phyloP scores from a whole-genome alignment of 2,329 filamentous ascomycete genomes.

The Beauveria brongniartii region DNA sequence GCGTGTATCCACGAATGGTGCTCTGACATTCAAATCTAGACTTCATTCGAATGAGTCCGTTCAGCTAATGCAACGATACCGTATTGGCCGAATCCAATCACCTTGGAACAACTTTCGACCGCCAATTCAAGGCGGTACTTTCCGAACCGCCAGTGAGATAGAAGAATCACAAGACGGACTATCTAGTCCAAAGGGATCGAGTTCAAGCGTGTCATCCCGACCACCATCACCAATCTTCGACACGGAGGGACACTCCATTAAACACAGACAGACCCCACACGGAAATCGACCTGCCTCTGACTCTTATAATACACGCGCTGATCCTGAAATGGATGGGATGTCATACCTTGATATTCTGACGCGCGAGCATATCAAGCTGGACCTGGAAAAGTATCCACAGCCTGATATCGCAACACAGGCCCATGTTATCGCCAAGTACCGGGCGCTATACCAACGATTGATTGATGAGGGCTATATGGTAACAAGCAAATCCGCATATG shows the following conservation, averaged over 20 bases:
- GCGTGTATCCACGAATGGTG: not conserved
- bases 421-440: conserved; percentile 71
- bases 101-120: conserved; percentile 82
- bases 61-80: conserved; percentile 69
- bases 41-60: conserved; percentile 75
- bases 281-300: conserved; percentile 38
- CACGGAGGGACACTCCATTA: conserved; percentile 19
- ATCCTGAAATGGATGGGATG: conserved; percentile 43
- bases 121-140: conserved; percentile 83
- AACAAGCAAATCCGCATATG: conserved; percentile 77
- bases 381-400: conserved; percentile 69
- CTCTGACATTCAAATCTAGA: conserved; percentile 36
- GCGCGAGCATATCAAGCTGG: conserved; percentile 63
- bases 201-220: conserved; percentile 44
- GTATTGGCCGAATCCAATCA: conserved; percentile 75
- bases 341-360: conserved; percentile 67
- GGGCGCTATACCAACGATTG: conserved; percentile 65
- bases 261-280: conserved; percentile 21
- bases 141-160: conserved; percentile 40
- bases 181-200: conserved; percentile 16
- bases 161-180: conserved; percentile 13
- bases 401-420: conserved; percentile 66
- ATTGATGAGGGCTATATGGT: conserved; percentile 68
- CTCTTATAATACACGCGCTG: conserved; percentile 50
- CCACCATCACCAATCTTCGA: conserved; percentile 45